Conservation (phyloP, 176 grass and related monocot genomes). For the Thinopyrum elongatum region DNA sequence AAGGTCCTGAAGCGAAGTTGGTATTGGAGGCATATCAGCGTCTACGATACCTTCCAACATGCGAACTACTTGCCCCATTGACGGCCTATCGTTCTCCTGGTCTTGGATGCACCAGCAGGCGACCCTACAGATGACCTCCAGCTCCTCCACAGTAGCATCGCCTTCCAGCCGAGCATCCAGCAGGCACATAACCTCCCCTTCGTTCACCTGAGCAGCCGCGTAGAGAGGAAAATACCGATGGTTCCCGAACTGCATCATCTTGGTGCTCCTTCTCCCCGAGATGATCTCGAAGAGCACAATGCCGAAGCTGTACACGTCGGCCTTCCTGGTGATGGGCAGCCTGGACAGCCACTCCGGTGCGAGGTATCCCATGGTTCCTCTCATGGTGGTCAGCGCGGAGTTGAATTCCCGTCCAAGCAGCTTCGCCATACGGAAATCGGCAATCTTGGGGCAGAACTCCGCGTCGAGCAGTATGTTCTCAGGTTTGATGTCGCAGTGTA, state of each 20-base stretch:
- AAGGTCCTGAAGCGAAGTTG: slow-evolving; percentile 19
- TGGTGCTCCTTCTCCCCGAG: slow-evolving; percentile 21
- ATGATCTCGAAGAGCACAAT: slow-evolving; percentile 46
- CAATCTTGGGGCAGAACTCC: slow-evolving; percentile 32
- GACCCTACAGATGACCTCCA: slow-evolving; percentile 12
- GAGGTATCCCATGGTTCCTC: slow-evolving; percentile 44
- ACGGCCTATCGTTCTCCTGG: neutral
- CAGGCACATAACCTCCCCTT: slow-evolving; percentile 36
- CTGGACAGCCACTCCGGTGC: slow-evolving; percentile 41
- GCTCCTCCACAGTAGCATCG: neutral
- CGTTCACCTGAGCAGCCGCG: neutral
- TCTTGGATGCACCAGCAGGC: slow-evolving; percentile 36
- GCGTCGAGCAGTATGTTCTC: slow-evolving; percentile 38
- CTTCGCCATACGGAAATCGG: slow-evolving; percentile 47
- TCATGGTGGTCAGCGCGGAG: slow-evolving; percentile 19
- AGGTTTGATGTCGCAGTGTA: slow-evolving; percentile 55
- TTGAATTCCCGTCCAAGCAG: slow-evolving; percentile 24
- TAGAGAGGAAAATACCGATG: neutral
- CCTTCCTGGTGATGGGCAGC: slow-evolving; percentile 25
- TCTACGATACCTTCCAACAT: slow-evolving; percentile 8
- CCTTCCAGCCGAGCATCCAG: slow-evolving; percentile 11
- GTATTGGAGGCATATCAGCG: slow-evolving; percentile 9
- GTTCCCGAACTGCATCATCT: neutral
- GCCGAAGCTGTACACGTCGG: slow-evolving; percentile 46
- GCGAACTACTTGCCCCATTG: neutral